Base-by-base conservation (phyloP, 164 flowering plant species). In the Tinospora cordifolia region DNA sequence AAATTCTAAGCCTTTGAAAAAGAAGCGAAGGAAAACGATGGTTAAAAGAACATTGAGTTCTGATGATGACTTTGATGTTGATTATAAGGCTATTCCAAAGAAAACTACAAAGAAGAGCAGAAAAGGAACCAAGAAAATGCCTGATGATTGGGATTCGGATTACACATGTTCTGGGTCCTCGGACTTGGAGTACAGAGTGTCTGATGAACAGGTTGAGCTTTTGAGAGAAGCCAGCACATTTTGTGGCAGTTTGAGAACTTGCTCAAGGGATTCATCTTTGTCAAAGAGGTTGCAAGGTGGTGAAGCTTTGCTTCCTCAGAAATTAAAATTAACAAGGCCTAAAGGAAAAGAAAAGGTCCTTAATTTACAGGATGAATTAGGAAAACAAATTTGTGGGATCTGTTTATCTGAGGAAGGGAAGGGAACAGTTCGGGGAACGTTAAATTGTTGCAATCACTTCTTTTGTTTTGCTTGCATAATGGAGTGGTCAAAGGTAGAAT, bases 401-500 rank as follows among this genome's bases (percentile, higher is more conserved):
- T 95, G 99, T 74, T 79, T 95, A 10, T 84, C 98, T 9, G 98
- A 90, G 74, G 99, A 95, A 83, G 90, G 89, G 44, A 87, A 83
- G 69, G 84, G 85, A 25, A 85, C 83, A 11, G 75, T 91, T 25
- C 83, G 84, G 68, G 99, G 99, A 70, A 83, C 81, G n/a, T 78
- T 95, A 22, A 76, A 86, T 74, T 95, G 91, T 60, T 95, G 99
- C 80, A 79, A 79, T 75, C 99, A 95, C 75, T 91, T 83, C 68
- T 95, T 92, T 70, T 95, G 99, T 73, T 95, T 87, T 69, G 75
- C 84, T 59, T 95, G 99, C 83, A 93, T 95, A 65, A 84, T 89
- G 87, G 98, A 90, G 75, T 95, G 99, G 99, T 89, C 97, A 22
- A 93, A 92, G 76, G 97, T 92, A 74, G 99, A 95, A 82, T 86